These are phyloP conservation scores for Paspalum vaginatum DNA, from an alignment of 176 grass and related monocot species.

Conservation along the genomic window DNA sequence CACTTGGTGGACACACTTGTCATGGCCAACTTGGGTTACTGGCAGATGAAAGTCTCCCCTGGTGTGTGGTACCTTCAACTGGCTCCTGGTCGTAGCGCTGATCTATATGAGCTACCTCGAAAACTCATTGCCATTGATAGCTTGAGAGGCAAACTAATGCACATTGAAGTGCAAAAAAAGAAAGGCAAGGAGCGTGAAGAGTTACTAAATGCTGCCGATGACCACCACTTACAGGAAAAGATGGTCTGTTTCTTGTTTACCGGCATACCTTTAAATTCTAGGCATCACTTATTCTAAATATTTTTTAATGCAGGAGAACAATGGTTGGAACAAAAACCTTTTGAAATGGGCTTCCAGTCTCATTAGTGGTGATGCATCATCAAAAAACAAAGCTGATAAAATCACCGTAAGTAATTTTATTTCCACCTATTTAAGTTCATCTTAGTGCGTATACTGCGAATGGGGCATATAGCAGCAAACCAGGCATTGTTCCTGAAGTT, in stretches of 20 bases:
- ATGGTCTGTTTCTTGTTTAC: constrained; percentile 51
- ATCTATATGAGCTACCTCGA: constrained; percentile 64
- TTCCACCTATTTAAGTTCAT: constrained; percentile 25
- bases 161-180: constrained; percentile 87
- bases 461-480: constrained; percentile 5
- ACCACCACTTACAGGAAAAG: constrained; percentile 61
- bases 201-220: constrained; percentile 72
- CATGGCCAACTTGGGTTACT: constrained; percentile 99
- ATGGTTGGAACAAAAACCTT: constrained; percentile 94
- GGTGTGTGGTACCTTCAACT: constrained; percentile 93
- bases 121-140: constrained; percentile 86
- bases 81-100: constrained; percentile 91
- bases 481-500: constrained; percentile 8
- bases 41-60: constrained; percentile 99
- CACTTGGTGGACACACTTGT: constrained; percentile 98
- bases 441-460: constrained; percentile 28
- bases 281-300: constrained; percentile 20
- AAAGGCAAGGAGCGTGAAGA: constrained; percentile 85
- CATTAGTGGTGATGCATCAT: constrained; percentile 75
- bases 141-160: constrained; percentile 94
- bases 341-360: constrained; percentile 97
- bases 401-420: constrained; percentile 56
- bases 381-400: constrained; percentile 64
- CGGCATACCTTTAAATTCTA: constrained; percentile 33
- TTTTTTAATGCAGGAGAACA: constrained; percentile 67